phyloP scores from a whole-genome alignment of 2,329 filamentous ascomycete genomes.

The Podosphaera xanthii region DNA sequence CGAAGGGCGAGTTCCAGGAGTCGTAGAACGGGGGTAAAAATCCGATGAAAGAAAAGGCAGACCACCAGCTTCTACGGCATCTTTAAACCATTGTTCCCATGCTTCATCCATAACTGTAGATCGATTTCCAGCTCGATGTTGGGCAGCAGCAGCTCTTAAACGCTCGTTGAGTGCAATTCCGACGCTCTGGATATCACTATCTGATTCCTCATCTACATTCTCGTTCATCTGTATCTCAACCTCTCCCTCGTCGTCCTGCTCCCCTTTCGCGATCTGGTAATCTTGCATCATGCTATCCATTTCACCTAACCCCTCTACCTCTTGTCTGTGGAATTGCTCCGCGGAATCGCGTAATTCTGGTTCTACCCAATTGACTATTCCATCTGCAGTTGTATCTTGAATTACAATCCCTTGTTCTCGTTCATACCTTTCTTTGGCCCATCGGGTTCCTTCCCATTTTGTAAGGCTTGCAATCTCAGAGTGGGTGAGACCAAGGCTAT shows the following conservation, averaged over 20 bases:
- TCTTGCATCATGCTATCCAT: background rate
- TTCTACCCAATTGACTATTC: slow-evolving; percentile 38
- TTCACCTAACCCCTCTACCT: slow-evolving; percentile 9
- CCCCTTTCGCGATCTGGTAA: background rate
- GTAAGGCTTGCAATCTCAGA: slow-evolving; percentile 49
- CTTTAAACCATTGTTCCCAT: slow-evolving; percentile 55
- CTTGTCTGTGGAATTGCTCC: slow-evolving; percentile 1
- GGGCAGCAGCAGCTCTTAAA: slow-evolving; percentile 39
- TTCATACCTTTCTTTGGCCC: slow-evolving; percentile 64
- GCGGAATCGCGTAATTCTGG: slow-evolving; percentile 17
- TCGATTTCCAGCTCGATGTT: slow-evolving; percentile 35
- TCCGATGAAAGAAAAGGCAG: slow-evolving; percentile 22
- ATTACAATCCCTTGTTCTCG: slow-evolving; percentile 49
- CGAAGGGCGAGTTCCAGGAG: slow-evolving; percentile 17
- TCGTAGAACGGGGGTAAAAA: slow-evolving; percentile 14
- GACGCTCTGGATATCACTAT: slow-evolving; percentile 32
- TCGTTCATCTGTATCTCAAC: slow-evolving; percentile 20
- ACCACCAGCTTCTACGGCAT: slow-evolving; percentile 39
- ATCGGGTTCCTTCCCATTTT: slow-evolving; percentile 64
- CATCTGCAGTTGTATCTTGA: slow-evolving; percentile 47
- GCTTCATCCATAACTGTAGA: slow-evolving; percentile 41
- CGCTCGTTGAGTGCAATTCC: slow-evolving; percentile 39
- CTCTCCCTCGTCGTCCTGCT: slow-evolving; percentile 18
- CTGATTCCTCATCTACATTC: slow-evolving; percentile 25
- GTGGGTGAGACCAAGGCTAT: slow-evolving; percentile 42